phyloP scores from a whole-genome alignment of 352 stramenopile genomes.

The Paralagenidium karlingii region DNA sequence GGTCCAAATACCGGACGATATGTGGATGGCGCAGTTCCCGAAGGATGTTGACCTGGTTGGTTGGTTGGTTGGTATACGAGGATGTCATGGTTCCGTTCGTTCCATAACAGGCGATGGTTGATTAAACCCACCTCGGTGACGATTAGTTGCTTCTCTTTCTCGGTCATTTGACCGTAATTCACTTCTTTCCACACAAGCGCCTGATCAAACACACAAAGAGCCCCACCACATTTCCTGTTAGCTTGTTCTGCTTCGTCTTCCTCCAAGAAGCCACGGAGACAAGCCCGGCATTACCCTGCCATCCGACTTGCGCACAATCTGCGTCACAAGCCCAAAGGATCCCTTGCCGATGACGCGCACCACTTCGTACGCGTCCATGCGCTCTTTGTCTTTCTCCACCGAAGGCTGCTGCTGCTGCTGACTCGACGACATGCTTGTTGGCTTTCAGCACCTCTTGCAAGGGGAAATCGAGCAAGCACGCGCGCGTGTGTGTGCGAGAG shows the following conservation, averaged over 20 bases:
- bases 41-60: slow-evolving; percentile 83
- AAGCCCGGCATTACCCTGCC: slow-evolving; percentile 38
- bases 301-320: slow-evolving; percentile 83
- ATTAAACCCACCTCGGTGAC: slow-evolving; percentile 75
- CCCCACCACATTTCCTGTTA: not conserved
- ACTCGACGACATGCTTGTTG: too few relatives aligned
- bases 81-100: not conserved
- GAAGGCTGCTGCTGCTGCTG: too few relatives aligned
- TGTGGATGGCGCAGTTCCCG: slow-evolving; percentile 87
- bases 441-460: too few relatives aligned
- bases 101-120: not conserved
- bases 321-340: slow-evolving; percentile 85
- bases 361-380: slow-evolving; percentile 86
- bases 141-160: slow-evolving; percentile 91
- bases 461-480: too few relatives aligned
- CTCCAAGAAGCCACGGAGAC: not conserved
- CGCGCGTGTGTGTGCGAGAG: too few relatives aligned
- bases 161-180: slow-evolving; percentile 86
- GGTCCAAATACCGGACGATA: slow-evolving; percentile 90
- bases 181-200: slow-evolving; percentile 89
- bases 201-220: slow-evolving; percentile 13
- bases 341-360: slow-evolving; percentile 85
- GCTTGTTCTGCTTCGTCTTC: not conserved
- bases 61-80: not conserved
- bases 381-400: too few relatives aligned